Percentiles rank a stretch among this genome's conserved stretches.
These are phyloP conservation scores for Coniochaeta pulveracea DNA, from an alignment of 2,329 filamentous ascomycete species.

Conservation along the genomic window DNA sequence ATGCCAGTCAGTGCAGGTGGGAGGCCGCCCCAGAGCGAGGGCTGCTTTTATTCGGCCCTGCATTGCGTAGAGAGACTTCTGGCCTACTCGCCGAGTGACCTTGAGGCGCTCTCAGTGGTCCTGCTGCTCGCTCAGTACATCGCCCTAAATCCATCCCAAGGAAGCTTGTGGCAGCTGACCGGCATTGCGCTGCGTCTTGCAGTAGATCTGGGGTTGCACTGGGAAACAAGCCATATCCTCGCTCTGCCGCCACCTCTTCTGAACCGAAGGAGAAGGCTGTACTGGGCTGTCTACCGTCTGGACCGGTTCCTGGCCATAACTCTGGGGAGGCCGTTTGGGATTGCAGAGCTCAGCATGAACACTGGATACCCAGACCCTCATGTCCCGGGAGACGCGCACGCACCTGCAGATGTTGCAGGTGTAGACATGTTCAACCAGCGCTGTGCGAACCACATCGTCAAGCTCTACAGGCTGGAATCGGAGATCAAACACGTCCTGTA, in stretches of 20 bases:
- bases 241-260: constrained; percentile 12
- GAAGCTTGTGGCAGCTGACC: constrained; percentile 21
- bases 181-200: constrained; percentile 20
- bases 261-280: constrained; percentile 16
- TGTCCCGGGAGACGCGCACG: constrained; percentile 5
- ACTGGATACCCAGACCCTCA: constrained; percentile 14
- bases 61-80: constrained; percentile 17
- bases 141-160: constrained; percentile 17
- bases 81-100: constrained; percentile 18
- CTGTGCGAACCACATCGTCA: constrained; percentile 18
- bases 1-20: constrained; percentile 13
- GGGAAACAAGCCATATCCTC: constrained; percentile 16
- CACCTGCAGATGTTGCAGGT: not conserved
- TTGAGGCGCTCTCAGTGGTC: constrained; percentile 19
- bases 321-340: constrained; percentile 18
- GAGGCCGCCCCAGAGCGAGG: constrained; percentile 18
- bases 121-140: constrained; percentile 21
- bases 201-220: constrained; percentile 20
- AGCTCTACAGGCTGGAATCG: constrained; percentile 18
- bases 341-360: constrained; percentile 15
- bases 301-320: constrained; percentile 17
- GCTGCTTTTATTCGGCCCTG: constrained; percentile 21
- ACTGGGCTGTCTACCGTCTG: constrained; percentile 16
- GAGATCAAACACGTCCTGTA: constrained; percentile 22
- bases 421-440: constrained; percentile 12